Conservation (phyloP, 345 rosid genomes). For the Pistacia integerrima region DNA sequence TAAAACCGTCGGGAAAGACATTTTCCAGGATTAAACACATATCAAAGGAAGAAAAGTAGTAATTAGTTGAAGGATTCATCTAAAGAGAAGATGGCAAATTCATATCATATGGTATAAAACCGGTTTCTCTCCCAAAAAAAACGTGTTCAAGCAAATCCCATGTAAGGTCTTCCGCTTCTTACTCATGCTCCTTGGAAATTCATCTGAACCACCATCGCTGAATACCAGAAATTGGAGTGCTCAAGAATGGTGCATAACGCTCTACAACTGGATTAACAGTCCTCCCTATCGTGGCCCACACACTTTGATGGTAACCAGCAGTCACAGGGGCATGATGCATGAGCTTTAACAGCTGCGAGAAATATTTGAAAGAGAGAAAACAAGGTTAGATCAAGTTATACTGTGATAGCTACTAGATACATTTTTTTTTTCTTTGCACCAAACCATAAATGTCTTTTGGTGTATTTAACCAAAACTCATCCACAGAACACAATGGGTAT, state of each 20-base stretch:
- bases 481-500: background rate
- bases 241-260: slow-evolving; percentile 78
- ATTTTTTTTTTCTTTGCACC: background rate
- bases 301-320: slow-evolving; percentile 85
- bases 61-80: background rate
- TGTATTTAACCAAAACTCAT: background rate
- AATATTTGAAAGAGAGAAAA: background rate
- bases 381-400: background rate
- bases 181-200: background rate
- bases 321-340: slow-evolving; percentile 96
- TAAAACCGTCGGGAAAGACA: background rate
- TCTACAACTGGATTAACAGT: slow-evolving; percentile 60
- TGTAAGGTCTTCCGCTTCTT: background rate
- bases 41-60: background rate
- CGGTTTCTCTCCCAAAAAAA: background rate
- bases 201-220: slow-evolving; percentile 95
- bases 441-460: background rate
- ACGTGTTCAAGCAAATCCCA: background rate
- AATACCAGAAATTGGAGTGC: slow-evolving; percentile 58
- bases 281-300: slow-evolving; percentile 78
- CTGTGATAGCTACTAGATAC: background rate
- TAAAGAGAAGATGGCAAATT: slow-evolving; percentile 10
- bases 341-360: slow-evolving; percentile 79
- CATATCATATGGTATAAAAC: background rate
- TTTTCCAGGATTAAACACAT: background rate